These are phyloP conservation scores for Aspergillus spinulosporus DNA, from an alignment of 2,329 filamentous ascomycete genomes.

Conservation along the genomic window DNA sequence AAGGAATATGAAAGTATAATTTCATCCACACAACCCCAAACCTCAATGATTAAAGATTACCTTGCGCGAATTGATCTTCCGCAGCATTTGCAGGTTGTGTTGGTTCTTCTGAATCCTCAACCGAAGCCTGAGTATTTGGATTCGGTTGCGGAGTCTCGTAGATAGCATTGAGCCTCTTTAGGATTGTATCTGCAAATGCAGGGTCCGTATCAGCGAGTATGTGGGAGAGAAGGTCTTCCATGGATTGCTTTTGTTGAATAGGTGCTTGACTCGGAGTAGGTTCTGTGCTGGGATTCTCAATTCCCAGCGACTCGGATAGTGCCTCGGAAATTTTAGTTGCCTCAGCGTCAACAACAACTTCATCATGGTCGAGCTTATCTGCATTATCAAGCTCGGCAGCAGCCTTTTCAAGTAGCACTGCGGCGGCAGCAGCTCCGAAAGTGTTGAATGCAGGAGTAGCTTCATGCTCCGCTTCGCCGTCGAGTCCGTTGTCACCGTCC, in stretches of 20 bases:
- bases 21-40: background rate
- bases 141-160: conserved; percentile 63
- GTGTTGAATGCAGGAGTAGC: conserved; percentile 31
- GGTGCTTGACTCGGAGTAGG: background rate
- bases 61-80: background rate
- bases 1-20: conserved; percentile 15
- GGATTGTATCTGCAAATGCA: conserved; percentile 77
- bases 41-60: conserved; percentile 1
- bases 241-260: background rate
- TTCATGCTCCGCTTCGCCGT: background rate
- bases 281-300: background rate
- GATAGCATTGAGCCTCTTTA: conserved; percentile 67
- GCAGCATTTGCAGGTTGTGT: background rate
- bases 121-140: conserved; percentile 1
- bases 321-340: conserved; percentile 6
- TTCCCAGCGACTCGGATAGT: background rate
- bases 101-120: background rate
- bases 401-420: conserved; percentile 47
- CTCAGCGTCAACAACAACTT: conserved; percentile 7
- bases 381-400: conserved; percentile 15
- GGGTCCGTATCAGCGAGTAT: conserved; percentile 75
- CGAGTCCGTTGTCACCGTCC: background rate
- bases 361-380: conserved; percentile 2
- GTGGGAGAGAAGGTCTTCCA: conserved; percentile 12
- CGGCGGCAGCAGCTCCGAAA: conserved; percentile 56